Evolutionary conservation across 371 early-diverging fungal species (phyloP), one percentile per base, ranked within the genome.

Genomic region (Mucor velutinosus): DNA sequence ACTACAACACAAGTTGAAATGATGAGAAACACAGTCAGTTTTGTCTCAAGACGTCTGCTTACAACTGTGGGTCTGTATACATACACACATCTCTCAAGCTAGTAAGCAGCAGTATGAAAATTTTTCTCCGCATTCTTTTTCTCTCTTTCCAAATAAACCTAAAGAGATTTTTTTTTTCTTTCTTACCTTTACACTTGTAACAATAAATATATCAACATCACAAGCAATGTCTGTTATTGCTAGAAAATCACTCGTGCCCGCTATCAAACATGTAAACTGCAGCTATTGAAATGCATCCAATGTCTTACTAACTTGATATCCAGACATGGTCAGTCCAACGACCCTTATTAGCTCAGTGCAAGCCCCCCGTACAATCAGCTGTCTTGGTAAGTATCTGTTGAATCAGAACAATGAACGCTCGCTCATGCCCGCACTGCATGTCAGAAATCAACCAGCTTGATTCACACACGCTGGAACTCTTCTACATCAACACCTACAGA

Each of bases 361-460:
- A 64, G 64, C 25, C 56, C 64, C 64, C 64, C 41, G 64, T 21
- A n/a, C 64, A 64, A 56, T 35, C 39, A 37, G 29, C 6, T 64
- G 58, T 21, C 23, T 55, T 64, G n/a, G 64, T 64, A 57, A 64
- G 58, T 64, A 62, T 33, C 11, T 60, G 32, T 7, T 29, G 35
- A 29, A 41, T 45, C 30, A 19, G 29, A 11, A 47, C 12, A 30
- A 43, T 2, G 17, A 7, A 17, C 12, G 25, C 51, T 25, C n/a
- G 4, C 23, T 33, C 23, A 29, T 12, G 51, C 51, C 23, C 30
- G 1, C 23, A 35, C 25, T 35, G 14, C n/a, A 45, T 39, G 7
- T 19, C 35, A 65, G 65, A 65, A 33, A 58, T 45, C 65, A 19
- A 58, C 65, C 4, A 41, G 30, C 11, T 45, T 57, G 8, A 56